These are phyloP conservation scores for Alternaria sp. DNA, from an alignment of 2,329 filamentous ascomycete species.

Conservation along the genomic window DNA sequence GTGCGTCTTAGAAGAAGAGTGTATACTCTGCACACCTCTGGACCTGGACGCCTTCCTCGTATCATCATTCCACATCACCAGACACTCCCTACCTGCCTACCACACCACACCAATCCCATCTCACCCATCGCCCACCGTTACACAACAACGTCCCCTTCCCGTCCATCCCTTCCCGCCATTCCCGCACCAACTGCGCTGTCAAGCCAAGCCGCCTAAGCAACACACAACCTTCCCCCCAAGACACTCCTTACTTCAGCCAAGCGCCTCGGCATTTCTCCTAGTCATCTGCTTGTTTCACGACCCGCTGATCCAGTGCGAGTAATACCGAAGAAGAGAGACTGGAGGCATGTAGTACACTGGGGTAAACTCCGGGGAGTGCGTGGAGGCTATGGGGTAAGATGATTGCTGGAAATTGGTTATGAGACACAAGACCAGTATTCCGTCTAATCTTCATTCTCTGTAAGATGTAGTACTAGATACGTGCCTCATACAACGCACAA, in stretches of 20 bases:
- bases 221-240: constrained; percentile 2
- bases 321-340: neutral
- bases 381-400: neutral
- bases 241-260: constrained; percentile 11
- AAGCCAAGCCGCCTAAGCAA: constrained; percentile 12
- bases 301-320: constrained; percentile 4
- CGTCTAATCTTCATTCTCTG: too few relatives aligned
- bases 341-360: neutral
- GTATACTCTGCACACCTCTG: neutral
- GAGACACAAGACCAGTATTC: neutral
- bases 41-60: neutral
- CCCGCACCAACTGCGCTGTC: neutral
- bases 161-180: neutral
- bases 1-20: too few relatives aligned
- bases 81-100: neutral
- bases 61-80: neutral
- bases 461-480: too few relatives aligned
- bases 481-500: too few relatives aligned
- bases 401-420: too few relatives aligned
- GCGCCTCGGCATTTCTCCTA: neutral
- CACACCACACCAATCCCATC: neutral
- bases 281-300: constrained; percentile 6
- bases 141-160: constrained; percentile 3
- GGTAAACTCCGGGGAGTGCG: neutral
- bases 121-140: neutral